Evolutionary conservation across 202 grass and related monocot genomes (phyloP).

Genomic region (Zizania palustris): DNA sequence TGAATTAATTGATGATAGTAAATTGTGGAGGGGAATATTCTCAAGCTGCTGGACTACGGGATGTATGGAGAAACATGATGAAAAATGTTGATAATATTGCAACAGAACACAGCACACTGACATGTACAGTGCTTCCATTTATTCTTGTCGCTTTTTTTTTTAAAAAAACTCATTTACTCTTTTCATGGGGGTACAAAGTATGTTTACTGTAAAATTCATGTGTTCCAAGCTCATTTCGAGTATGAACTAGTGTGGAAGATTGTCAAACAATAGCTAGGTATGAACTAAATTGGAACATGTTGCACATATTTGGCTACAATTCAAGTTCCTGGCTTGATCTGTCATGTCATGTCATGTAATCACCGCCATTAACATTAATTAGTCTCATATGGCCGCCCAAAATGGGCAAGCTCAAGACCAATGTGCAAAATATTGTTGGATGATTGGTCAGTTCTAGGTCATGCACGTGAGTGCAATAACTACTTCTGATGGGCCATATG

Average conservation of each 20-base stretch:
- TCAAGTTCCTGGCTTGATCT: background rate
- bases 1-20: background rate
- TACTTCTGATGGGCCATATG: constrained; percentile 32
- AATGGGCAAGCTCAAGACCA: constrained; percentile 29
- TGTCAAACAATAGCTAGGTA: no score
- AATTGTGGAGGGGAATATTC: constrained; percentile 38
- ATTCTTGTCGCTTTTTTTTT: background rate
- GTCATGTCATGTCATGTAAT: background rate
- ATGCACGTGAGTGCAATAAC: constrained; percentile 41
- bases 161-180: background rate
- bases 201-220: no score
- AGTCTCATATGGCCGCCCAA: constrained; percentile 9
- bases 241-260: no score
- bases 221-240: no score
- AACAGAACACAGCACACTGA: constrained; percentile 33
- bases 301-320: background rate
- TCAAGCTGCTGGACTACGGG: constrained; percentile 20
- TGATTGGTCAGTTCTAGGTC: constrained; percentile 27
- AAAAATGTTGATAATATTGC: background rate
- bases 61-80: background rate
- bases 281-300: background rate
- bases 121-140: background rate
- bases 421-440: constrained; percentile 25
- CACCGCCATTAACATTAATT: background rate
- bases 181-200: background rate